Conservation (phyloP, 2,329 filamentous ascomycete species). For the Nothophoma quercina region DNA sequence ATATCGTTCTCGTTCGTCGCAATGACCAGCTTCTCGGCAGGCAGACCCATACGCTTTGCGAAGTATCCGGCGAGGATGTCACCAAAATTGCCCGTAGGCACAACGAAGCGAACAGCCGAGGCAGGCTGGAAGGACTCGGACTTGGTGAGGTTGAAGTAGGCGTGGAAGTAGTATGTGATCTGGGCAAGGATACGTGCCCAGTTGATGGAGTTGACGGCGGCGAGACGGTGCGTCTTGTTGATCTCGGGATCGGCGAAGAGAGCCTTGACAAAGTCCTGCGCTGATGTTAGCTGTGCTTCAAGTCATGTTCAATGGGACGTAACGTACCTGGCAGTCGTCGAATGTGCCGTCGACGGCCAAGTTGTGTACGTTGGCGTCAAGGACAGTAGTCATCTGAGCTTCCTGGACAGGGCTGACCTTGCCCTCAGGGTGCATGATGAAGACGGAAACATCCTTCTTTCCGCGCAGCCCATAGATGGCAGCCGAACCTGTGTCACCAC, state of each 20-base stretch:
- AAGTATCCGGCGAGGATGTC: slow-evolving; percentile 95
- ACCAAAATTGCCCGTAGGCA: slow-evolving; percentile 96
- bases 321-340: slow-evolving; percentile 84
- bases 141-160: slow-evolving; percentile 82
- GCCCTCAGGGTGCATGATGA: slow-evolving; percentile 92
- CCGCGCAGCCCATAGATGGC: slow-evolving; percentile 94
- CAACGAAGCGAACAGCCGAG: slow-evolving; percentile 79
- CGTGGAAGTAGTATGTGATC: slow-evolving; percentile 95
- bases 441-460: slow-evolving; percentile 96
- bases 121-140: slow-evolving; percentile 65
- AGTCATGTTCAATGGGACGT: not conserved
- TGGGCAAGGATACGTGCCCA: slow-evolving; percentile 94
- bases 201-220: slow-evolving; percentile 96
- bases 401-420: slow-evolving; percentile 92
- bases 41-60: slow-evolving; percentile 87
- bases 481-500: slow-evolving; percentile 78
- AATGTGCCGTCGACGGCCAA: slow-evolving; percentile 89
- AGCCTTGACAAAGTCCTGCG: slow-evolving; percentile 86
- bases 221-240: slow-evolving; percentile 83
- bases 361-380: slow-evolving; percentile 92
- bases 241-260: slow-evolving; percentile 86
- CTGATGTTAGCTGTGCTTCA: slow-evolving; percentile 27
- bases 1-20: slow-evolving; percentile 99
- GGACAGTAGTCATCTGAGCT: slow-evolving; percentile 94
- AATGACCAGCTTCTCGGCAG: slow-evolving; percentile 85